Evolutionary conservation across 345 rosid species (phyloP), one percentile per base, ranked within the genome.

Genomic region (Eutrema yunnanense): DNA sequence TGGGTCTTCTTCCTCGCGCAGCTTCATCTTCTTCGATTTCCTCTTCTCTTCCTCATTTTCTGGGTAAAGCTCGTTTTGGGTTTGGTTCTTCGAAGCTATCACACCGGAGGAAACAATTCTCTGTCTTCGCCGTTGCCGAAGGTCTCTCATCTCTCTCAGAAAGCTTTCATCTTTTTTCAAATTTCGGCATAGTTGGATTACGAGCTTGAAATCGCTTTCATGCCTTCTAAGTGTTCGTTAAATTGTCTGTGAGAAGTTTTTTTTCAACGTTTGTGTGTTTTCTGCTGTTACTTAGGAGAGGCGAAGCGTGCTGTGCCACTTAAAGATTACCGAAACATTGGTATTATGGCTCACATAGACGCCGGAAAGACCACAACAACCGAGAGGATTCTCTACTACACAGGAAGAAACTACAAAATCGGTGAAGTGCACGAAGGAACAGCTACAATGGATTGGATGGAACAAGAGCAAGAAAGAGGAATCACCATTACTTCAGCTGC

Each of bases 391-490:
- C 82, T 95, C 13, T 95, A 69, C 80, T 95, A 91, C 71, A 91
- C 99, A 0, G 97, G 97, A 66, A 82, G 99, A 78, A 95, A 95
- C 84, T 95, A 95, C 80, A 95, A 95, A 78, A 95, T 95, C 27
- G 97, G 99, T 4, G 97, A 95, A 81, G 99, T 95, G 5, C 97
- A 94, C 6, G 99, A 95, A 75, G 97, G 96, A 54, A 95, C 99
- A 2, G 97, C 99, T 43, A 95, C 99, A 26, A 95, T 95, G 99
- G 99, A 95, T 74, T 95, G 99, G 97, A 95, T 95, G 97, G 99
- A 95, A 69, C 99, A 95, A 82, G 99, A 95, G 67, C 99, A 95
- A 69, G 99, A 95, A 76, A 87, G 99, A 84, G 99, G 99, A 72
- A 91, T 95, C 74, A 95, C 99, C 33, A 91, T 95, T 29, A 94